A percentile compares a stretch with the other conserved stretches of the same genome.
Conservation (phyloP, 139 green algal species). For the Closterium sp. region DNA sequence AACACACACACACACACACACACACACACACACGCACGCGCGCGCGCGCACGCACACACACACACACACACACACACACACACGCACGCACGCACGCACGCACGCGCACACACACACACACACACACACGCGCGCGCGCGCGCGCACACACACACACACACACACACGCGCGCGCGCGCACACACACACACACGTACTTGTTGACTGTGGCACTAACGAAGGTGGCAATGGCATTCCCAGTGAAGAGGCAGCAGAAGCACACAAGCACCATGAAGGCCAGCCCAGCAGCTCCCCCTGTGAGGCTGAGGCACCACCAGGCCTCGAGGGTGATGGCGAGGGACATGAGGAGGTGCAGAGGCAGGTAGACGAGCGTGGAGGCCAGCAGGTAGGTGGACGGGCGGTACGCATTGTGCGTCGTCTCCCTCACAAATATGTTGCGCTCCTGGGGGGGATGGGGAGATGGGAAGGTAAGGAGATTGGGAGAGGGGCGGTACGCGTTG, state of each 20-base stretch:
- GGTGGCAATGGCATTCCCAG: slow-evolving; percentile 50
- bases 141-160: no score
- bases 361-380: slow-evolving; percentile 29
- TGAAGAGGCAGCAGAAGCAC: slow-evolving; percentile 34
- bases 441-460: neutral
- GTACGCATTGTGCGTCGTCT: slow-evolving; percentile 38
- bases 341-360: slow-evolving; percentile 51
- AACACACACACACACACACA: no score
- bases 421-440: slow-evolving; percentile 16
- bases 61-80: no score
- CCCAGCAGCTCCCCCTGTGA: slow-evolving; percentile 1
- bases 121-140: no score
- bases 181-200: neutral
- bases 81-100: no score
- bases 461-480: neutral
- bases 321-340: slow-evolving; percentile 46
- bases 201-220: slow-evolving; percentile 18
- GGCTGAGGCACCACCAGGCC: slow-evolving; percentile 44
- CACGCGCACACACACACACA: no score
- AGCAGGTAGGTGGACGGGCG: slow-evolving; percentile 47
- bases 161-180: no score
- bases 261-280: slow-evolving; percentile 52
- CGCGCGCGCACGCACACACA: no score
- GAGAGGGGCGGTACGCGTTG: no score
- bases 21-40: no score